Evolutionary conservation across 345 rosid species (phyloP), one percentile per base, ranked within the genome.

Genomic region (Salix viminalis): DNA sequence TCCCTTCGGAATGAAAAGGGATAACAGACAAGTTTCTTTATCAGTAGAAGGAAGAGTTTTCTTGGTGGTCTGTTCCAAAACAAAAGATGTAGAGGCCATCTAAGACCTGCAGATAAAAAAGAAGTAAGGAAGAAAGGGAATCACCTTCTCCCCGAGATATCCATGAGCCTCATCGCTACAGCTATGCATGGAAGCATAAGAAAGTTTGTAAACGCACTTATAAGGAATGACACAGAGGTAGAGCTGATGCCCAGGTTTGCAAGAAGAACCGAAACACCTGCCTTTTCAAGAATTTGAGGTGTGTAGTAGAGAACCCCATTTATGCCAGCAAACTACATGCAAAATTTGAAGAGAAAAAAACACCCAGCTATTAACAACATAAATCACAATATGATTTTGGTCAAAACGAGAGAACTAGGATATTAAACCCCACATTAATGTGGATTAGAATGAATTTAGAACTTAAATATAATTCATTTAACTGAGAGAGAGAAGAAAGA

Each of bases 251-350:
- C 99, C 79, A 93, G 37, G 82, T 84, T 75, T 32, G 93, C 76
- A 67, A 96, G 92, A 72, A 93, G 94, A 84, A 96, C 92, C 80
- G 88, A 94, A 7, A 93, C 98, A 1, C 98, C 99, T 24, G 98
- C 98, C 0, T 89, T 81, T 83, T 93, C 97, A 7, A 93, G 98
- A 81, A 96, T 96, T 88, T 93, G 99, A 79, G 99, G 99, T 60
- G 98, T 96, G 88, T 96, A 96, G 86, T 93, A 93, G 24, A 96
- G 92, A 78, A 96, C 97, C 68, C 98, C 99, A 67, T 90, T 92
- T 80, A 96, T 93, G 67, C 99, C 98, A 21, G 99, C 90, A 80
- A 96, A 88, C 99, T 96, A 85, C 87, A 80, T 65, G 73, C 18
- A 67, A 34, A 34, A 72, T 77, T n/a, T 16, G 28, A 76, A 15